phyloP scores from a whole-genome alignment of 345 rosid species.

The Corchorus olitorius region DNA sequence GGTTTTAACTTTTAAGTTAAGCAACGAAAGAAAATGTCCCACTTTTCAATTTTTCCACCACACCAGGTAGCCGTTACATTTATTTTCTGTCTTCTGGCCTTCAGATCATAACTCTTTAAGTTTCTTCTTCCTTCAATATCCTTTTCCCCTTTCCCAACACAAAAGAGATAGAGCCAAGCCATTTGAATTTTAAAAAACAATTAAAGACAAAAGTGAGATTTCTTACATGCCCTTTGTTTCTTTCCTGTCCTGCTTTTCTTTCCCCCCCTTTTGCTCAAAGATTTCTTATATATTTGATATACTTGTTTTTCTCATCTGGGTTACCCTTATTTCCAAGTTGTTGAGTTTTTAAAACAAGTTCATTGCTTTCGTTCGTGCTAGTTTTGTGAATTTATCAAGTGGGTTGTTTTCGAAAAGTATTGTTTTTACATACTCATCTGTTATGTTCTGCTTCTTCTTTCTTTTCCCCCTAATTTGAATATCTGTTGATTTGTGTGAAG shows the following conservation, averaged over 20 bases:
- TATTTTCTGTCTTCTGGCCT: neutral
- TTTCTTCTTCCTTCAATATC: neutral
- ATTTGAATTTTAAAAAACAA: conserved; percentile 22
- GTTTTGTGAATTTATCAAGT: conserved; percentile 2
- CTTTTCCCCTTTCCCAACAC: neutral
- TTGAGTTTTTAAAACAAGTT: neutral
- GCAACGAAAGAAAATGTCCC: conserved; percentile 23
- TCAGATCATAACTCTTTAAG: neutral
- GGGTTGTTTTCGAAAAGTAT: neutral
- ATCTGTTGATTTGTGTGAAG: conserved; percentile 22
- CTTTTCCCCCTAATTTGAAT: neutral
- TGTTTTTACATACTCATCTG: neutral
- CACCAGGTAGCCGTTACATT: neutral
- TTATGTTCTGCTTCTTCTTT: neutral
- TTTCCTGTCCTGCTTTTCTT: neutral
- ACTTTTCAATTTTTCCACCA: neutral
- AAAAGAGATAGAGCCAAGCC: neutral
- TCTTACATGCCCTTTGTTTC: neutral
- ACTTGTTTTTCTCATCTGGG: neutral
- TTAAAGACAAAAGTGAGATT: conserved; percentile 1
- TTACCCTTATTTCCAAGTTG: neutral
- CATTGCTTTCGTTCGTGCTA: neutral
- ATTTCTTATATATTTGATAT: neutral
- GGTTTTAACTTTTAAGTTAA: conserved; percentile 26
- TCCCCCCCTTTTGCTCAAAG: neutral